Conservation (phyloP, 257 asterid genomes). For the Nicotiana tabacum region DNA sequence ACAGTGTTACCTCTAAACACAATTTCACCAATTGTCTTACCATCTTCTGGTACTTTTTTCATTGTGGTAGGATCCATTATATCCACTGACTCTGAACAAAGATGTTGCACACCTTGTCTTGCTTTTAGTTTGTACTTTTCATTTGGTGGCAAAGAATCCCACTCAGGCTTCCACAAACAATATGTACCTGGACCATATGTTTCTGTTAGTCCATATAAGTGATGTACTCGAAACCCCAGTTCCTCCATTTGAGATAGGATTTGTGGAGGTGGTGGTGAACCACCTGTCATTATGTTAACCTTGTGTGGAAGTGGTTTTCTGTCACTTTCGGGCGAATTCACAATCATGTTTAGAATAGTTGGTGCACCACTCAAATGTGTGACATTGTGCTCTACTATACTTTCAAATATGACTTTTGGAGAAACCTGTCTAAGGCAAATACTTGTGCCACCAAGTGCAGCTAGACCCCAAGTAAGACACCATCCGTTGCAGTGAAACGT, state of each 20-base stretch:
- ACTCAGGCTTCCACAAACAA: constrained; percentile 32
- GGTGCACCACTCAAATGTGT: constrained; percentile 41
- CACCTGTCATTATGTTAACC: constrained; percentile 37
- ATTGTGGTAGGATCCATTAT: constrained; percentile 18
- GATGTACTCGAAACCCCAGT: constrained; percentile 29
- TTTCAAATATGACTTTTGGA: constrained; percentile 30
- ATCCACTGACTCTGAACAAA: constrained; percentile 27
- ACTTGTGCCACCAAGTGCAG: constrained; percentile 34
- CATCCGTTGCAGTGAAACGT: constrained; percentile 41
- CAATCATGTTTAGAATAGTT: constrained; percentile 34
- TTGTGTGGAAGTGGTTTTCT: constrained; percentile 24
- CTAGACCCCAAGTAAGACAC: constrained; percentile 35
- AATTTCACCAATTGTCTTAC: constrained; percentile 30
- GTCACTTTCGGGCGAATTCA: constrained; percentile 16
- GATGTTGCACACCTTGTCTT: constrained; percentile 31
- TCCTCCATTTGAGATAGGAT: constrained; percentile 29
- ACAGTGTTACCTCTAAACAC: constrained; percentile 39
- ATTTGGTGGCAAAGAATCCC: constrained; percentile 29
- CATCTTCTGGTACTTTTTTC: constrained; percentile 29
- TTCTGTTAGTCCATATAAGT: constrained; percentile 38
- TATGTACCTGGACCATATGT: constrained; percentile 32
- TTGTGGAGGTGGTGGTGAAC: constrained; percentile 40
- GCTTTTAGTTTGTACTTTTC: constrained; percentile 25
- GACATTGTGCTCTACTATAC: constrained; percentile 21
- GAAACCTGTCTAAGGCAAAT: constrained; percentile 26